Evolutionary conservation across 352 stramenopile genomes (phyloP).

Genomic region (Peronospora farinosa): DNA sequence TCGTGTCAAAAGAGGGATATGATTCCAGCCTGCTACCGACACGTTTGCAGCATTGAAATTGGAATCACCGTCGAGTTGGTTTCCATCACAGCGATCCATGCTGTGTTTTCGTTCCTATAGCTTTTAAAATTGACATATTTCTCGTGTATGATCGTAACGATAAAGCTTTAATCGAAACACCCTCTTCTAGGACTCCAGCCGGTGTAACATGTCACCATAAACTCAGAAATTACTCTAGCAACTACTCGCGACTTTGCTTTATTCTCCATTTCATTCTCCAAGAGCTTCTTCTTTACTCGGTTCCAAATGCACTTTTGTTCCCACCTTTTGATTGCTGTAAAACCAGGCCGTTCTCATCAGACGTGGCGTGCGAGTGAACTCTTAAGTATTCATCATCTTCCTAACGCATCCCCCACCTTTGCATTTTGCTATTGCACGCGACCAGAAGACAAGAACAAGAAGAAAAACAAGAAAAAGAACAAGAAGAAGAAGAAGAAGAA

Average conservation of each 20-base stretch:
- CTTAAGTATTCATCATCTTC: constrained; percentile 20
- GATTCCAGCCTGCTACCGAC: too few relatives aligned
- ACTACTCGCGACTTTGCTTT: not conserved
- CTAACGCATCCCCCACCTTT: constrained; percentile 5
- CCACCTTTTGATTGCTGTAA: constrained; percentile 22
- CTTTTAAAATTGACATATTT: too few relatives aligned
- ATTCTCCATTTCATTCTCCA: not conserved
- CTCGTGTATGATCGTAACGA: too few relatives aligned
- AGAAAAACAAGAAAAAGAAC: not conserved
- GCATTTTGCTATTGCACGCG: constrained; percentile 18
- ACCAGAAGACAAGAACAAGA: constrained; percentile 1
- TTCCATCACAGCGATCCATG: too few relatives aligned
- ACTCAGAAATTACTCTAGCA: not conserved
- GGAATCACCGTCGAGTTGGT: too few relatives aligned
- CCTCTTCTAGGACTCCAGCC: too few relatives aligned
- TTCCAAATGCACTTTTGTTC: constrained; percentile 13
- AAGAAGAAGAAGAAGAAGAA: not conserved
- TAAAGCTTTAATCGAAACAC: too few relatives aligned
- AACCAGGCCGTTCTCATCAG: constrained; percentile 12
- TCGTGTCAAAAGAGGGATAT: too few relatives aligned
- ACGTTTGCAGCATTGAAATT: too few relatives aligned
- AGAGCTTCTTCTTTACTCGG: constrained; percentile 2
- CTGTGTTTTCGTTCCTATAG: too few relatives aligned
- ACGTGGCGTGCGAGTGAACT: too few relatives aligned
- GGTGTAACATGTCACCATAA: too few relatives aligned